phyloP scores from a whole-genome alignment of 495 filamentous ascomycete genomes.

The Podospora didyma region DNA sequence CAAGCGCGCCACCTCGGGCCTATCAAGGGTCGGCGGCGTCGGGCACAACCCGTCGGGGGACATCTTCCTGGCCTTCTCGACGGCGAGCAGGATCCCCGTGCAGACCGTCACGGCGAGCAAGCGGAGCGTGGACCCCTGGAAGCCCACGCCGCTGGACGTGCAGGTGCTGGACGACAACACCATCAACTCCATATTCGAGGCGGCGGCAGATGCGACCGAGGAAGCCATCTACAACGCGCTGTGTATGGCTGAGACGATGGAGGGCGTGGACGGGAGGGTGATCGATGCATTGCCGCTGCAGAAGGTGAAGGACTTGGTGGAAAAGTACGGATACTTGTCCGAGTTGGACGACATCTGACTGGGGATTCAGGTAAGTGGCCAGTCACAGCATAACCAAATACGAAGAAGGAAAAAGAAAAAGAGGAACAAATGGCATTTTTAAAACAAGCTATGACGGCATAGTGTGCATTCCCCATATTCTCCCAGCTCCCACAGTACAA shows the following conservation, averaged over 20 bases:
- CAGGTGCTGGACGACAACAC: conserved; percentile 44
- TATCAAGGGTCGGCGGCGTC: conserved; percentile 45
- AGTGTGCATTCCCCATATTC: too few relatives aligned
- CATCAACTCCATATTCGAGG: conserved; percentile 48
- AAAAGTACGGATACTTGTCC: conserved; percentile 25
- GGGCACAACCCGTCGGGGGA: conserved; percentile 49
- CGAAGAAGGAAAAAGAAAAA: too few relatives aligned
- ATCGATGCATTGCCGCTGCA: conserved; percentile 45
- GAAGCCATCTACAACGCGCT: conserved; percentile 53
- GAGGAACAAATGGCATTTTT: too few relatives aligned
- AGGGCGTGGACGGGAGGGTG: conserved; percentile 31
- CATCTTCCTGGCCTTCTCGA: conserved; percentile 52
- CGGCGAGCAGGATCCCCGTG: conserved; percentile 38
- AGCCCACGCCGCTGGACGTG: conserved; percentile 31
- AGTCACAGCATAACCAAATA: too few relatives aligned
- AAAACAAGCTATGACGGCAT: too few relatives aligned
- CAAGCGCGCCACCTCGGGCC: conserved; percentile 47
- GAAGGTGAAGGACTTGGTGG: conserved; percentile 44
- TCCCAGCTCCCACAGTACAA: too few relatives aligned
- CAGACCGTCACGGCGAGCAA: conserved; percentile 28
- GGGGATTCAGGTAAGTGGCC: too few relatives aligned
- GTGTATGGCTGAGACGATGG: conserved; percentile 46
- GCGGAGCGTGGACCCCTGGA: conserved; percentile 27
- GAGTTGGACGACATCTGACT: too few relatives aligned
- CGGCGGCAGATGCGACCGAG: conserved; percentile 47